A percentile compares a stretch with the other conserved stretches of the same genome.
Conservation (phyloP, 2,329 filamentous ascomycete genomes). For the Zasmidium citrigriseum region DNA sequence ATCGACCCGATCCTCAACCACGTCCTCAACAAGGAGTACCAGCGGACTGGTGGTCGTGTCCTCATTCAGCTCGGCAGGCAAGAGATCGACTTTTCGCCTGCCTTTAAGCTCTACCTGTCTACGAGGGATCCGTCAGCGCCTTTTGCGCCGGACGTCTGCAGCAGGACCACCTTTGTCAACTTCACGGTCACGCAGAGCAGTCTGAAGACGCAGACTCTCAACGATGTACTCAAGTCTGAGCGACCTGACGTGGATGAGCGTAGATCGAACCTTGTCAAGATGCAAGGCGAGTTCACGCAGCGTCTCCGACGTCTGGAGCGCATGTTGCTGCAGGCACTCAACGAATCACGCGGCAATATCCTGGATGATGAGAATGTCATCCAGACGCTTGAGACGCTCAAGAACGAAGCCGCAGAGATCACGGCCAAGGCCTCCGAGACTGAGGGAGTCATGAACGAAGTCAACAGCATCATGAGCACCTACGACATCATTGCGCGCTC, state of each 20-base stretch:
- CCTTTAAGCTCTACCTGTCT: slow-evolving; percentile 92
- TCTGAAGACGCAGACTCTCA: slow-evolving; percentile 94
- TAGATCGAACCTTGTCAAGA: slow-evolving; percentile 94
- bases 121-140: slow-evolving; percentile 94
- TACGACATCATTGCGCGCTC: slow-evolving; percentile 92
- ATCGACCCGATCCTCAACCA: slow-evolving; percentile 97
- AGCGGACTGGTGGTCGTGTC: slow-evolving; percentile 95
- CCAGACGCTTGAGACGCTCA: slow-evolving; percentile 93
- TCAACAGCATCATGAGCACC: slow-evolving; percentile 91
- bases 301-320: slow-evolving; percentile 95
- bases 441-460: slow-evolving; percentile 96
- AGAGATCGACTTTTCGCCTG: slow-evolving; percentile 97
- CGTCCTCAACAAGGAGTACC: slow-evolving; percentile 98
- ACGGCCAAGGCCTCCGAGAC: slow-evolving; percentile 95
- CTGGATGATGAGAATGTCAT: slow-evolving; percentile 98
- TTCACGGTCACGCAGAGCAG: slow-evolving; percentile 99
- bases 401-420: slow-evolving; percentile 96
- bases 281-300: slow-evolving; percentile 99
- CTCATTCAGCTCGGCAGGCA: slow-evolving; percentile 98
- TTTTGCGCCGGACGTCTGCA: slow-evolving; percentile 96
- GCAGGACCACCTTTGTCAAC: slow-evolving; percentile 97
- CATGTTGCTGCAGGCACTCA: slow-evolving; percentile 87
- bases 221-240: slow-evolving; percentile 96
- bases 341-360: slow-evolving; percentile 96
- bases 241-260: slow-evolving; percentile 95